A percentile compares a stretch with the other conserved stretches of the same genome.
phyloP scores from a whole-genome alignment of 2,329 filamentous ascomycete genomes.

The Ophiocordyceps camponoti-saundersi region DNA sequence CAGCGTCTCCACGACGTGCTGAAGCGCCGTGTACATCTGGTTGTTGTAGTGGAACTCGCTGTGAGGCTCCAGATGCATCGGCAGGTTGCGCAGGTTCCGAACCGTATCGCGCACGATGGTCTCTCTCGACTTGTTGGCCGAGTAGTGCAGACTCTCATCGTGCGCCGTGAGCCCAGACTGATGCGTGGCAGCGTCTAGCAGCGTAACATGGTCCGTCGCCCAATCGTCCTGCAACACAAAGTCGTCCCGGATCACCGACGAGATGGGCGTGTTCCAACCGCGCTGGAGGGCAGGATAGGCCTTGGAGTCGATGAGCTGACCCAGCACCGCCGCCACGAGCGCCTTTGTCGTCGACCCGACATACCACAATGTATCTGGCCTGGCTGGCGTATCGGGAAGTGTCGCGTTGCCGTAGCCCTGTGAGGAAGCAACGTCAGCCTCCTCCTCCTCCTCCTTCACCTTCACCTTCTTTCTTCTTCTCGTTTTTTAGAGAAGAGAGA shows the following conservation, averaged over 20 bases:
- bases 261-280: conserved; percentile 29
- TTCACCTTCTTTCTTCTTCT: not conserved
- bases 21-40: conserved; percentile 27
- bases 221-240: conserved; percentile 29
- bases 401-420: conserved; percentile 15
- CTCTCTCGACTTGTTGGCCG: conserved; percentile 11
- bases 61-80: conserved; percentile 24
- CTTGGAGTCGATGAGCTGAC: conserved; percentile 31
- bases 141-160: conserved; percentile 10
- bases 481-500: not conserved
- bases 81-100: conserved; percentile 26
- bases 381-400: conserved; percentile 21
- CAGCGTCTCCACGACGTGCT: conserved; percentile 25
- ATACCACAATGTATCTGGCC: conserved; percentile 33
- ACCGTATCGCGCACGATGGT: conserved; percentile 18
- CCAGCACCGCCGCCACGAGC: conserved; percentile 29
- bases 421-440: not conserved
- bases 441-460: not conserved
- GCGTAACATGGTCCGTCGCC: conserved; percentile 28
- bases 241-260: conserved; percentile 28
- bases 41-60: conserved; percentile 31
- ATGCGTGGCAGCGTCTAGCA: conserved; percentile 37
- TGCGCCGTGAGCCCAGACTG: conserved; percentile 30
- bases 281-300: conserved; percentile 10
- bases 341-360: conserved; percentile 40